These are phyloP conservation scores for Suillus sp. DNA, from an alignment of 768 basidiomycete genomes.

Conservation along the genomic window DNA sequence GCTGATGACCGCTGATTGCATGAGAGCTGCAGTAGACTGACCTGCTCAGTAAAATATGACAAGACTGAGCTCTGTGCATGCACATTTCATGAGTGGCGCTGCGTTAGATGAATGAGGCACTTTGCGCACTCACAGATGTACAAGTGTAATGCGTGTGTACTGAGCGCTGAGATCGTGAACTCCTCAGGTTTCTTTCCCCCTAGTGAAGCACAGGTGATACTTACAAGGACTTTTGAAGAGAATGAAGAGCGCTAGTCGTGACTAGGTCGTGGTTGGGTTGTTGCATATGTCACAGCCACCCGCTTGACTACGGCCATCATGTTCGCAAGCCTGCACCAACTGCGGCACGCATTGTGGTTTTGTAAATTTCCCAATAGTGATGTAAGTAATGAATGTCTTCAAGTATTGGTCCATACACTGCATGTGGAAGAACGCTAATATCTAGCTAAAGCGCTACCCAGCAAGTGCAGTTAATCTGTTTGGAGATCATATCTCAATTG, in stretches of 20 bases:
- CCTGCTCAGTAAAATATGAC: slow-evolving; percentile 5
- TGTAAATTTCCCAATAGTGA: not conserved
- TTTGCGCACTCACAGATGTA: slow-evolving; percentile 1
- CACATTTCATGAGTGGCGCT: not conserved
- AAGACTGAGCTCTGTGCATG: not conserved
- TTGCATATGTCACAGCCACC: not conserved
- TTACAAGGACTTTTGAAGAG: not conserved
- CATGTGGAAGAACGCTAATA: not conserved
- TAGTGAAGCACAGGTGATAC: not conserved
- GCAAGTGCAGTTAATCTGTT: no score
- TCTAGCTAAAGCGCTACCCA: not conserved
- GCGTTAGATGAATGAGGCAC: not conserved
- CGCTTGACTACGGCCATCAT: not conserved
- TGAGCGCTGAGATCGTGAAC: not conserved
- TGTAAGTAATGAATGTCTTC: not conserved
- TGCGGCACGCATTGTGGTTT: not conserved
- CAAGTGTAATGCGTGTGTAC: not conserved
- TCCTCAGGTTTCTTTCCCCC: not conserved
- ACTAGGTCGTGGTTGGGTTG: not conserved
- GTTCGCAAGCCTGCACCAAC: not conserved
- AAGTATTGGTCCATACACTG: not conserved
- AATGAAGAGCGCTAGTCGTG: not conserved
- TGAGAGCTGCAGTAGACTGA: not conserved
- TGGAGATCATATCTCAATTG: not conserved
- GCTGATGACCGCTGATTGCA: not conserved